A percentile compares a stretch with the other conserved stretches of the same genome.
Evolutionary conservation across 352 stramenopile species (phyloP).

Genomic region (Globisporangium sylvaticum): DNA sequence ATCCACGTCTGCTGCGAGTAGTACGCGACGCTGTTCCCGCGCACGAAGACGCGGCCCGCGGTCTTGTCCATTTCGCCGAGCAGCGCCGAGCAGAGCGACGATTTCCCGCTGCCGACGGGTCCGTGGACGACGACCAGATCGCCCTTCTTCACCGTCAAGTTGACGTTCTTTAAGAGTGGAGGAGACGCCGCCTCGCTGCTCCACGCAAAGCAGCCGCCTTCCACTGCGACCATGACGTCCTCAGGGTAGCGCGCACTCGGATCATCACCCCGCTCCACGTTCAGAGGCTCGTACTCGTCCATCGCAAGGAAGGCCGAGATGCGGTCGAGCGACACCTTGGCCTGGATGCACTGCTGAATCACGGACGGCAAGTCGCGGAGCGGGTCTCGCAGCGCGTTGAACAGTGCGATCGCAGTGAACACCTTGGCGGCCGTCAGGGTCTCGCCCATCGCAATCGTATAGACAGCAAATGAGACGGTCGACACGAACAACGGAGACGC

Average conservation of each 20-base stretch:
- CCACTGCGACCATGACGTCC: background rate
- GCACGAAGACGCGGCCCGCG: background rate
- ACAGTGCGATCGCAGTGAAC: background rate
- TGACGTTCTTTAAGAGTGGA: background rate
- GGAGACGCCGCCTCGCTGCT: background rate
- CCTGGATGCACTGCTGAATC: background rate
- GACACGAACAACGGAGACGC: conserved; percentile 23
- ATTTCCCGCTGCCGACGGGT: background rate
- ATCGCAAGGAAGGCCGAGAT: background rate
- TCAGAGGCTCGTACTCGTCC: background rate
- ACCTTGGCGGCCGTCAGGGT: conserved; percentile 21
- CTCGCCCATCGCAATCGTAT: conserved; percentile 27
- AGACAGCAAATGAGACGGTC: conserved; percentile 32
- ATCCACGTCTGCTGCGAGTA: background rate
- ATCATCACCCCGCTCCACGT: background rate
- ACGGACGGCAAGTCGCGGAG: background rate
- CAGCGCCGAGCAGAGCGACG: background rate
- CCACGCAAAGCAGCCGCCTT: background rate
- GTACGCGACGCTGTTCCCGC: background rate
- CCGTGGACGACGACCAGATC: background rate
- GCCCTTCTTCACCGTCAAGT: background rate
- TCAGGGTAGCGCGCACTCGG: background rate
- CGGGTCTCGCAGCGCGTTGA: background rate
- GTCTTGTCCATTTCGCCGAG: background rate
- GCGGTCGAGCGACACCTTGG: background rate